These are phyloP conservation scores for Teunomyces panamensis DNA, from an alignment of 805 yeast genomes.

Conservation along the genomic window DNA sequence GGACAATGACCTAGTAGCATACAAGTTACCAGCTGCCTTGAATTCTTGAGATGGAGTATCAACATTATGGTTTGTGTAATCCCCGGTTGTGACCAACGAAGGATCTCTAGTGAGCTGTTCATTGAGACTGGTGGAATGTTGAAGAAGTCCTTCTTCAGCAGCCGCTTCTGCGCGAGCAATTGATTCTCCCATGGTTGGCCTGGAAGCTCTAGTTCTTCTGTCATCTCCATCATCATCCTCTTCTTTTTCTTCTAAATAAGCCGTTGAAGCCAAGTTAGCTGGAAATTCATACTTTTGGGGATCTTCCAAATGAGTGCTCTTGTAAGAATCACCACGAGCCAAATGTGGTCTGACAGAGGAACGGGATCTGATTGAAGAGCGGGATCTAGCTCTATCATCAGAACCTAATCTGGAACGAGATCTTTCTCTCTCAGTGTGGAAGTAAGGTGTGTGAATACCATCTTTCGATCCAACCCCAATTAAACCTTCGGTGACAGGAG, in stretches of 20 bases:
- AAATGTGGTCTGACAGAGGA: conserved; percentile 50
- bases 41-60: conserved; percentile 25
- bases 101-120: conserved; percentile 25
- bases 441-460: conserved; percentile 29
- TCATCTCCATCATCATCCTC: conserved; percentile 34
- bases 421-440: conserved; percentile 24
- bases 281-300: conserved; percentile 44
- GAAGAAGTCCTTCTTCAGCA: background rate
- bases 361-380: conserved; percentile 24
- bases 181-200: conserved; percentile 44
- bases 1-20: conserved; percentile 36
- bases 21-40: conserved; percentile 14
- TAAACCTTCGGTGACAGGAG: conserved; percentile 1
- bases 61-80: conserved; percentile 44
- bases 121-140: background rate
- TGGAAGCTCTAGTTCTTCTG: conserved; percentile 38
- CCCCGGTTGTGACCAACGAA: conserved; percentile 44
- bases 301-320: conserved; percentile 49
- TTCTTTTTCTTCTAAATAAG: conserved; percentile 11
- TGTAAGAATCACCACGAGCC: conserved; percentile 77
- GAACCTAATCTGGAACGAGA: conserved; percentile 12
- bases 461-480: conserved; percentile 6
- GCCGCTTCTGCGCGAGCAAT: conserved; percentile 40
- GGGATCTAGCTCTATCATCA: conserved; percentile 29
- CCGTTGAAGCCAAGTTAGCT: conserved; percentile 26